Percentiles rank a stretch among this genome's conserved stretches.
These are phyloP conservation scores for Penicillium parvum DNA, from an alignment of 495 filamentous ascomycete genomes.

Conservation along the genomic window DNA sequence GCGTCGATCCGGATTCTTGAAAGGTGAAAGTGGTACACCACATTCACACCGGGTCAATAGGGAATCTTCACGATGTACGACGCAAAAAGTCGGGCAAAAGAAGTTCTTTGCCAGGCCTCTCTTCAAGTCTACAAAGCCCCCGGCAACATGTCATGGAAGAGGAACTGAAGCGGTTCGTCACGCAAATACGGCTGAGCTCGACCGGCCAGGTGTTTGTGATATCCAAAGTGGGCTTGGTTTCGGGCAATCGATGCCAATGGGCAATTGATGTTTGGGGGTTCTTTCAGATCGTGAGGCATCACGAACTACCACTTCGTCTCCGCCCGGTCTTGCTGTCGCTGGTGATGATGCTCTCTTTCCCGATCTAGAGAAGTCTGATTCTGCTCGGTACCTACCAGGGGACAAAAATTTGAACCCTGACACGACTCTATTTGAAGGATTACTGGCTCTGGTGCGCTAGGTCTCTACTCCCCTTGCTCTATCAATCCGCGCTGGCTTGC, in stretches of 20 bases:
- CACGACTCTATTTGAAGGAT: slow-evolving; percentile 10
- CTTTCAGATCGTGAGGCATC: too few species aligned
- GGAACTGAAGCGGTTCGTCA: not conserved
- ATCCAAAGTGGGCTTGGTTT: not conserved
- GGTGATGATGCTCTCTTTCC: not conserved
- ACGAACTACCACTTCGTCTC: too few species aligned
- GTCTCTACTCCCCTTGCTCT: too few species aligned
- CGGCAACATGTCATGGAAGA: not conserved
- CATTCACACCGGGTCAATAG: not conserved
- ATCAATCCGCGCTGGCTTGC: too few species aligned
- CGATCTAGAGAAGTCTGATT: not conserved
- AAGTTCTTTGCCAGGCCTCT: not conserved
- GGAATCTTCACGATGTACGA: not conserved
- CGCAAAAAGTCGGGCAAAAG: not conserved
- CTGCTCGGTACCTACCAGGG: not conserved
- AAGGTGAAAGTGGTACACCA: not conserved
- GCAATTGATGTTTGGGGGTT: not conserved
- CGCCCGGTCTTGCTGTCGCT: too few species aligned
- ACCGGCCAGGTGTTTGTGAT: not conserved
- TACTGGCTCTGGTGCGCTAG: too few species aligned
- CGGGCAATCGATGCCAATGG: not conserved
- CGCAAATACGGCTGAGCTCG: not conserved
- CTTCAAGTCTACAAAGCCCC: not conserved
- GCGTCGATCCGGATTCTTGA: not conserved
- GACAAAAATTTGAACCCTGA: not conserved